Base-by-base conservation (phyloP, 495 filamentous ascomycete species). In the Daldinia concentrica region DNA sequence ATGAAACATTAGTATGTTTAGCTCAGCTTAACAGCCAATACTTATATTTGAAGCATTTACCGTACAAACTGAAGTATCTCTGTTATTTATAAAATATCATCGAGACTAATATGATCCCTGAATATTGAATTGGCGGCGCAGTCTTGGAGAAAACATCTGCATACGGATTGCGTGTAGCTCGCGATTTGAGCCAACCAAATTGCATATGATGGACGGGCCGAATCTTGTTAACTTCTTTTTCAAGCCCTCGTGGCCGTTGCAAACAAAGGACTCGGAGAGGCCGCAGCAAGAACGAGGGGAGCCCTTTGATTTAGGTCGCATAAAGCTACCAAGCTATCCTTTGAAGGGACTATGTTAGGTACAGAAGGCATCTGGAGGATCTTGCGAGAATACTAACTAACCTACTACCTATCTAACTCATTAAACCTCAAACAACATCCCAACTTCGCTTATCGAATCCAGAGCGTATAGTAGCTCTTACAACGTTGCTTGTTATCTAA, bases 121-220 rank as follows among this genome's bases (percentile, higher is more conserved):
- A 27, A 48, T 57, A 57, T 34, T 34, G 9, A 19, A 29, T 19
- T 17, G 54, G 17, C 30, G 54, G 54, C 54, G 54, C 54, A 57
- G 54, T 34, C 14, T 19, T 32, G 54, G 27, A 57, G 9, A 36
- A 34, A 30, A 19, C 6, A 19, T 57, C 9, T 37, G 8, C 17
- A 57, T 36, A 32, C 17, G 30, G 11, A 29, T 52, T 52, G 14
- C 24, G 24, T 24, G 43, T 48, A 48, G n/a, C 43, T 48, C 43
- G 43, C 43, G 43, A 24, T 14, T 22, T 11, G 43, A 48, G 8
- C 59, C 19, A 50, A 29, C 34, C 32, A 58, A 36, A 58, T 26
- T 58, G 17, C 32, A 26, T 39, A 48, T 65, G 45, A 17, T 61
- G 64, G 29, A 67, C 37, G 64, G 64, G 36, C 64, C 64, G 64